Percentiles rank a stretch among this genome's conserved stretches.
These are phyloP conservation scores for Penicillium glabrum DNA, from an alignment of 2,329 filamentous ascomycete species.

Conservation along the genomic window DNA sequence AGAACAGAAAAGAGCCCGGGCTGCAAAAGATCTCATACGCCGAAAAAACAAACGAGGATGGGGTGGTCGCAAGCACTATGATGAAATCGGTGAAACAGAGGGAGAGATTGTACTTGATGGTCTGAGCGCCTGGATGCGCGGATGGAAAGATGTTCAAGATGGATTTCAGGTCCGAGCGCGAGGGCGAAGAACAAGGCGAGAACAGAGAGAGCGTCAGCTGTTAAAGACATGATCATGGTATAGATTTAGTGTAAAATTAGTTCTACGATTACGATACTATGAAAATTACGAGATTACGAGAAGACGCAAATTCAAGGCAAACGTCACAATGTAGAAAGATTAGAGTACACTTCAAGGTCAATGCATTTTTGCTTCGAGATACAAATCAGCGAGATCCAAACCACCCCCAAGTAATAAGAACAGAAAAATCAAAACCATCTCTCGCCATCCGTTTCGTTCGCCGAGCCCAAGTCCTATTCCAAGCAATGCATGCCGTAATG, in stretches of 20 bases:
- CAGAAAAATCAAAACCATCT: conserved; percentile 5
- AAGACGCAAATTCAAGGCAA: neutral
- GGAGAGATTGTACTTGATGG: conserved; percentile 38
- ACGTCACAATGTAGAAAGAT: too few species aligned
- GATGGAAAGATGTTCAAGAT: conserved; percentile 45
- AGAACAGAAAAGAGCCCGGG: conserved; percentile 17
- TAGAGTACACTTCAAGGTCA: neutral
- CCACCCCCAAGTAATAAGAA: conserved; percentile 7
- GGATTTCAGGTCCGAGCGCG: conserved; percentile 51
- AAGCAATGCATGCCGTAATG: conserved; percentile 31
- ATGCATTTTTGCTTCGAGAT: conserved; percentile 13
- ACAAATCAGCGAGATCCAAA: conserved; percentile 10
- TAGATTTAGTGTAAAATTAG: neutral
- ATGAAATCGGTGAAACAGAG: conserved; percentile 20
- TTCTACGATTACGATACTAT: neutral
- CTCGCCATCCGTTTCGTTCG: conserved; percentile 30
- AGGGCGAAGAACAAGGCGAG: conserved; percentile 56
- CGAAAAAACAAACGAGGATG: conserved; percentile 20
- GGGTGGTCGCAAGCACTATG: conserved; percentile 11
- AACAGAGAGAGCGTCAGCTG: conserved; percentile 15
- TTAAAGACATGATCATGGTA: neutral
- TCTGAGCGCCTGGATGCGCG: conserved; percentile 43
- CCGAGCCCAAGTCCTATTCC: conserved; percentile 25
- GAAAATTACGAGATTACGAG: neutral
- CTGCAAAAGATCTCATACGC: conserved; percentile 1